Evolutionary conservation across 2,329 filamentous ascomycete species (phyloP), one percentile per base, ranked within the genome.

Genomic region (Arthrobotrys entomopaga): DNA sequence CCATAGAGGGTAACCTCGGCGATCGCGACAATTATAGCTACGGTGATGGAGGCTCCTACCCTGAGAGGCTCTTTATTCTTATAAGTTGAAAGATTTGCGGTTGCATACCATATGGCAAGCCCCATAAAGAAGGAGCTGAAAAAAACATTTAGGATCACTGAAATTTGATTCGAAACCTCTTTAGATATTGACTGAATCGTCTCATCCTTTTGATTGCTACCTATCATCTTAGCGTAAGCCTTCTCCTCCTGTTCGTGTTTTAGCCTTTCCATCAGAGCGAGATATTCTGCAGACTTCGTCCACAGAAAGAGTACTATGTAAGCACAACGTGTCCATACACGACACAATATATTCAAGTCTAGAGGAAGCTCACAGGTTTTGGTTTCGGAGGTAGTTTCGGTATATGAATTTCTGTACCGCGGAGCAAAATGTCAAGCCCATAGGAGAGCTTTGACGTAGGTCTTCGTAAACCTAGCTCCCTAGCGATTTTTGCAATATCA

Each of bases 111-210:
- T 34, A 74, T 52, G 0, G 70, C 70, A 6, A 74, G 26, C 3
- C 70, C 70, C 19, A 64, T 67, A 43, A 74, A 74, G 29, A 67
- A 22, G 7, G 70, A 61, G 24, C 70, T 74, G 22, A 74, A 74
- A 0, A 74, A 24, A 16, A 74, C 34, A 26, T 74, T 74, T 22
- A 74, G 50, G 11, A 74, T 67, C 5, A 74, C 70, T 11, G 70
- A 74, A 16, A 67, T 58, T 16, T 74, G 70, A 20, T 74, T 63
- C 16, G 61, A 66, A n/a, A 74, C 40, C 10, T 74, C 70, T 24
- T 64, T 74, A 10, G 57, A 43, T n/a, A 63, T 58, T 10, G 70
- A 66, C 3, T 67, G 63, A 34, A 57, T n/a, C 3, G 26, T 53
- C 11, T 63, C 57, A 10, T 46, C 19, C 15, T 66, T 43, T 11